Conservation (phyloP, 2,329 filamentous ascomycete species). For the Cryphonectria naterciae region DNA sequence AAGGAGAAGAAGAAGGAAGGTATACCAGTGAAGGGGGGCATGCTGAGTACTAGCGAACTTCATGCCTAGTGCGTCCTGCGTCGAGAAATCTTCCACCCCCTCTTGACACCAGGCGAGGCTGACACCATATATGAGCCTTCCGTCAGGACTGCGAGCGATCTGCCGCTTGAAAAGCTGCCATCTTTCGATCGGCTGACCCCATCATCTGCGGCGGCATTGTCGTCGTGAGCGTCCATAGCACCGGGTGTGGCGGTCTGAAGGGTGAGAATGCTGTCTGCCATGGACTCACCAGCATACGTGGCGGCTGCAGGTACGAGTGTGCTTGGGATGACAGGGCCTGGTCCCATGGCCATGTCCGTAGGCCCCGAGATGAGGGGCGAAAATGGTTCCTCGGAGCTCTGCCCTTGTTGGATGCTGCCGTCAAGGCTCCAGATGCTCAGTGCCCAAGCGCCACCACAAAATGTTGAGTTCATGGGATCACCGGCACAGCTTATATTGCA, state of each 20-base stretch:
- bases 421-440: slow-evolving; percentile 50
- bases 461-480: slow-evolving; percentile 44
- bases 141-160: neutral
- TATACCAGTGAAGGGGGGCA: neutral
- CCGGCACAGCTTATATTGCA: slow-evolving; percentile 57
- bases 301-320: neutral
- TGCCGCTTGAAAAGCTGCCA: neutral
- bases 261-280: neutral
- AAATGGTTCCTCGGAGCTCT: neutral
- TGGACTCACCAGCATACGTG: neutral
- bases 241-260: neutral
- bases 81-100: neutral
- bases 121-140: neutral
- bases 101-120: neutral
- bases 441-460: slow-evolving; percentile 54
- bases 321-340: neutral
- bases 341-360: slow-evolving; percentile 13
- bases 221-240: neutral
- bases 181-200: neutral
- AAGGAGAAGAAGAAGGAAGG: neutral
- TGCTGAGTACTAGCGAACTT: neutral
- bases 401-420: slow-evolving; percentile 34
- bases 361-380: neutral
- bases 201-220: neutral
- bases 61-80: slow-evolving; percentile 15